Conservation (phyloP, 192 early-diverging fungal genomes). For the Lunasporangiospora selenospora region DNA sequence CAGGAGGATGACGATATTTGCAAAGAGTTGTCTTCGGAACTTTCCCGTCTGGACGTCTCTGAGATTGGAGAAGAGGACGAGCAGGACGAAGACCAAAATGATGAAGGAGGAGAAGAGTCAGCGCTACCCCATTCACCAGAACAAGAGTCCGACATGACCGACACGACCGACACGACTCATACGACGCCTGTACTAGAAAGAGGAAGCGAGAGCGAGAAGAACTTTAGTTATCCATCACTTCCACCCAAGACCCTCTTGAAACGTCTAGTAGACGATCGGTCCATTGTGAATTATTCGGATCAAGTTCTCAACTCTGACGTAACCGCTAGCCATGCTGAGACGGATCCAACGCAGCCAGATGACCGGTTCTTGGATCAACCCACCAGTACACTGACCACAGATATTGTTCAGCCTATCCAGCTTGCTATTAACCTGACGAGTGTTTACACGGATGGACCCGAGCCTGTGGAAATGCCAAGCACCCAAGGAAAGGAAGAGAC, state of each 20-base stretch:
- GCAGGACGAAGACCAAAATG: background rate
- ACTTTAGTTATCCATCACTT: no score
- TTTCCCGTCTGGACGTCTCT: constrained; percentile 12
- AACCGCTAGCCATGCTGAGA: constrained; percentile 19
- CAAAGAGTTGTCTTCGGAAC: constrained; percentile 13
- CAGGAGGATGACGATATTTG: background rate
- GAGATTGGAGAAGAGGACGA: constrained; percentile 1
- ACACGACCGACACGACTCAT: no score
- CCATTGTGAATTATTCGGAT: no score
- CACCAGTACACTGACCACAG: background rate
- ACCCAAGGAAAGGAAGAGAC: background rate
- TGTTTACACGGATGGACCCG: background rate
- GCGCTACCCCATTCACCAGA: no score
- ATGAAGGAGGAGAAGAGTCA: no score
- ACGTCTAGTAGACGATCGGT: no score
- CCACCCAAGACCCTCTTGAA: no score
- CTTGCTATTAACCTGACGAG: constrained; percentile 3
- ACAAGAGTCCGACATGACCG: no score
- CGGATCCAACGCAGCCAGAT: constrained; percentile 41
- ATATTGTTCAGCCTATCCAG: constrained; percentile 7
- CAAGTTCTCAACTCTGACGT: no score
- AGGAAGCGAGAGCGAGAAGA: no score
- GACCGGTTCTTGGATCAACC: constrained; percentile 19
- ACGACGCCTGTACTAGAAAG: no score
- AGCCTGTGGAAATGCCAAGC: background rate